These are phyloP conservation scores for Chamaenerion angustifolium DNA, from an alignment of 345 rosid genomes.

Conservation along the genomic window DNA sequence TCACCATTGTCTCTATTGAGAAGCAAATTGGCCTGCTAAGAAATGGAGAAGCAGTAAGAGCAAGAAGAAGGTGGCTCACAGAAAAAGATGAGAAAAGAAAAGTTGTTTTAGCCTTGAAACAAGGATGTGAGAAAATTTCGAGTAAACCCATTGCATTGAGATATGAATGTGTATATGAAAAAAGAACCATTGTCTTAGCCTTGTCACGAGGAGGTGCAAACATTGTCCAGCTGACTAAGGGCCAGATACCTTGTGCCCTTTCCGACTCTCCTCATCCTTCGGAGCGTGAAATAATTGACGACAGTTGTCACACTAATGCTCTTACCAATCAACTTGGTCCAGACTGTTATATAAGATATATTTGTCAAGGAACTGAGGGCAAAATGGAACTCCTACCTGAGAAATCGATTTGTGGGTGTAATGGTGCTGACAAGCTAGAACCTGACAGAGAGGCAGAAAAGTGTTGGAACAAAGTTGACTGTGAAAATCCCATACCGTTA, in stretches of 20 bases:
- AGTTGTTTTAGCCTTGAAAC: conserved; percentile 15
- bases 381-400: conserved; percentile 13
- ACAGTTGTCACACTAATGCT: conserved; percentile 21
- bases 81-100: conserved; percentile 14
- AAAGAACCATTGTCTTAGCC: neutral
- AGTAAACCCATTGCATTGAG: neutral
- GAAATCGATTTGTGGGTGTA: conserved; percentile 12
- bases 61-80: conserved; percentile 23
- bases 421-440: conserved; percentile 12
- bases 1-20: conserved; percentile 52
- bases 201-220: neutral
- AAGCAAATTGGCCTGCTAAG: conserved; percentile 65
- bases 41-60: conserved; percentile 60
- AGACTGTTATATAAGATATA: conserved; percentile 18
- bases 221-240: neutral
- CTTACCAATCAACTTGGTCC: conserved; percentile 24
- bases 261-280: conserved; percentile 18
- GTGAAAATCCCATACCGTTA: conserved; percentile 10
- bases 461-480: conserved; percentile 7
- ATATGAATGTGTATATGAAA: neutral
- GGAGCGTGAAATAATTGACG: conserved; percentile 29
- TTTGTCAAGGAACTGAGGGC: conserved; percentile 11
- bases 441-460: conserved; percentile 11
- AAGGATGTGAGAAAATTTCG: conserved; percentile 1
- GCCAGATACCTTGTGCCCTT: conserved; percentile 1